phyloP scores from a whole-genome alignment of 352 stramenopile species.

The Phytopythium delawarense region DNA sequence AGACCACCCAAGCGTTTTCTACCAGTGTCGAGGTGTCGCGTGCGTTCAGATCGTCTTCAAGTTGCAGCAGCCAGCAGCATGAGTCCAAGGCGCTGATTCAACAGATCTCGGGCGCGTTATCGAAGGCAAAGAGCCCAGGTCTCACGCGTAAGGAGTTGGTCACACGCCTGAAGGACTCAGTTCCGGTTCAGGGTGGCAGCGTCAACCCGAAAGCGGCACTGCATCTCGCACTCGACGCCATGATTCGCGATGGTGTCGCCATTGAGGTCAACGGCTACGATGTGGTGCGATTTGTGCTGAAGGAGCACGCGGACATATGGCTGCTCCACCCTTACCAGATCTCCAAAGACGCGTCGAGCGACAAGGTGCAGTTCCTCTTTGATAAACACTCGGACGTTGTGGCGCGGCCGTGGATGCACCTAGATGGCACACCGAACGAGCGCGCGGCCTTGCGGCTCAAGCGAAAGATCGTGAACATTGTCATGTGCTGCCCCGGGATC shows the following conservation, averaged over 20 bases:
- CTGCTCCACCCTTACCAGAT: constrained; percentile 55
- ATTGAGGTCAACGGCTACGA: constrained; percentile 67
- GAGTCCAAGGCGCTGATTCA: background rate
- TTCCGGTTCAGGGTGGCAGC: background rate
- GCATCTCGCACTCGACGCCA: constrained; percentile 27
- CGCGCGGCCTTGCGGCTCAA: constrained; percentile 58
- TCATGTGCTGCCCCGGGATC: constrained; percentile 73
- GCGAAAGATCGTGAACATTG: constrained; percentile 75
- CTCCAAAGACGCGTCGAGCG: constrained; percentile 30
- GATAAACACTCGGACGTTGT: constrained; percentile 54
- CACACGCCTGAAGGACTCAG: constrained; percentile 8
- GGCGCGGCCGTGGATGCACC: constrained; percentile 64
- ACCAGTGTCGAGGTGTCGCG: background rate
- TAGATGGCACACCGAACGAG: constrained; percentile 64
- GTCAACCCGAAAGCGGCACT: constrained; percentile 9
- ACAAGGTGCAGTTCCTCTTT: constrained; percentile 73
- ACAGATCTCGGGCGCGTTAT: constrained; percentile 18
- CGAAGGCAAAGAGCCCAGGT: constrained; percentile 15
- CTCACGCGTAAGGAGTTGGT: constrained; percentile 21
- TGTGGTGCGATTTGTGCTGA: constrained; percentile 45
- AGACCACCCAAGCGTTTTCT: constrained; percentile 43
- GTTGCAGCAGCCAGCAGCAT: background rate
- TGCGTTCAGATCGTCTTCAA: constrained; percentile 6
- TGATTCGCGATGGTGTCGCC: constrained; percentile 33
- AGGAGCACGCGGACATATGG: constrained; percentile 47